Evolutionary conservation across 345 rosid species (phyloP).

Genomic region (Populus nigra): DNA sequence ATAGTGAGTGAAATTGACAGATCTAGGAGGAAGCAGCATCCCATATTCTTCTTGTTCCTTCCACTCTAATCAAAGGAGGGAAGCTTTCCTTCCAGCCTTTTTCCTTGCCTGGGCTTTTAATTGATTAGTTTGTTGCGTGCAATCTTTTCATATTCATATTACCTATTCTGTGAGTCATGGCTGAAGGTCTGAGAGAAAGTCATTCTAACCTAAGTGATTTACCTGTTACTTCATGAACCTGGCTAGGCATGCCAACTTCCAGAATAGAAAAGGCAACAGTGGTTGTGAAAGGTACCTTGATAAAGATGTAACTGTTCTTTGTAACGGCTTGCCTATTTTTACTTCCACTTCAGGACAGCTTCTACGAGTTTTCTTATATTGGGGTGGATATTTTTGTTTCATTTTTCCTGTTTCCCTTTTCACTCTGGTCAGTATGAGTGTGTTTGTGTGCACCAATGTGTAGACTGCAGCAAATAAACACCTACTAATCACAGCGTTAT

Average conservation of each 20-base stretch:
- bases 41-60: no score
- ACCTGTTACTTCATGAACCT: not conserved
- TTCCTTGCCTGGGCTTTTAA: not conserved
- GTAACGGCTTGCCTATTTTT: not conserved
- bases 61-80: not conserved
- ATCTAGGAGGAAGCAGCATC: not conserved
- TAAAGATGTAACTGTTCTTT: not conserved
- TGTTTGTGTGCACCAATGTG: not conserved
- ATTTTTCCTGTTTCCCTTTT: not conserved
- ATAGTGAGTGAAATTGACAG: not conserved
- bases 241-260: not conserved
- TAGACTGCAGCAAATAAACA: not conserved
- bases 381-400: not conserved
- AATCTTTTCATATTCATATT: not conserved
- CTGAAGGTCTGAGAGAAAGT: not conserved
- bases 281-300: not conserved
- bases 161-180: not conserved
- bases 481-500: not conserved
- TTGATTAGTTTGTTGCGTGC: not conserved
- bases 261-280: not conserved
- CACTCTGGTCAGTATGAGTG: not conserved
- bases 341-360: not conserved
- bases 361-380: not conserved
- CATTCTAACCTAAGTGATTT: not conserved
- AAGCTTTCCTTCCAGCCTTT: not conserved